Evolutionary conservation across 257 asterid genomes (phyloP).

Genomic region (Ocimum tenuiflorum): DNA sequence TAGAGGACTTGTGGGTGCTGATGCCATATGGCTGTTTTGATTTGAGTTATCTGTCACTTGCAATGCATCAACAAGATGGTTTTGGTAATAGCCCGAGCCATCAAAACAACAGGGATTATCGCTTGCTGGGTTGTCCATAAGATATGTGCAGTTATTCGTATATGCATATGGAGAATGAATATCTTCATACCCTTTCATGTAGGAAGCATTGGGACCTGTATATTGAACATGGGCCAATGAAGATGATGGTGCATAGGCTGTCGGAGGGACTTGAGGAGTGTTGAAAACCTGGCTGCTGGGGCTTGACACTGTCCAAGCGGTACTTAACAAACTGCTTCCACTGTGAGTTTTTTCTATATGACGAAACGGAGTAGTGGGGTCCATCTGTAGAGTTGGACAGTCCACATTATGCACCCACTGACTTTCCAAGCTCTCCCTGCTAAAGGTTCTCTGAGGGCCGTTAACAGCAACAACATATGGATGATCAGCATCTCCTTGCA

Average conservation of each 20-base stretch:
- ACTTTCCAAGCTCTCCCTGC: slow-evolving; percentile 55
- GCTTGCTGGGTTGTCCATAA: slow-evolving; percentile 23
- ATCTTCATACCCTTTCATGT: slow-evolving; percentile 27
- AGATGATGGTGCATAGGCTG: slow-evolving; percentile 31
- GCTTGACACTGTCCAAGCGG: slow-evolving; percentile 23
- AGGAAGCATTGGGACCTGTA: slow-evolving; percentile 30
- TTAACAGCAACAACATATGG: slow-evolving; percentile 71
- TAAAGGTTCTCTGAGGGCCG: slow-evolving; percentile 51
- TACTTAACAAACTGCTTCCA: slow-evolving; percentile 26
- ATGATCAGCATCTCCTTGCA: slow-evolving; percentile 43
- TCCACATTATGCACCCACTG: slow-evolving; percentile 31
- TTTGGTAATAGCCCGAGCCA: slow-evolving; percentile 27
- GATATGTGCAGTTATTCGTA: slow-evolving; percentile 18
- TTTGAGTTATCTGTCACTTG: slow-evolving; percentile 24
- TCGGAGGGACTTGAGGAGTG: slow-evolving; percentile 28
- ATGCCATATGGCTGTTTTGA: slow-evolving; percentile 15
- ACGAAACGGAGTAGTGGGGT: slow-evolving; percentile 34
- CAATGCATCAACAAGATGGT: slow-evolving; percentile 24
- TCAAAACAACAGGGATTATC: slow-evolving; percentile 30
- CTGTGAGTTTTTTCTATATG: slow-evolving; percentile 32
- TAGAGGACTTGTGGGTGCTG: slow-evolving; percentile 19
- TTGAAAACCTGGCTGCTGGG: slow-evolving; percentile 22
- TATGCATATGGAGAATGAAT: slow-evolving; percentile 20
- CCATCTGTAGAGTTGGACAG: slow-evolving; percentile 39
- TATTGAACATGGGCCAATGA: slow-evolving; percentile 32